A percentile compares a stretch with the other conserved stretches of the same genome.
phyloP scores from a whole-genome alignment of 78 protist species.

The Dictyostelium intermedium region DNA sequence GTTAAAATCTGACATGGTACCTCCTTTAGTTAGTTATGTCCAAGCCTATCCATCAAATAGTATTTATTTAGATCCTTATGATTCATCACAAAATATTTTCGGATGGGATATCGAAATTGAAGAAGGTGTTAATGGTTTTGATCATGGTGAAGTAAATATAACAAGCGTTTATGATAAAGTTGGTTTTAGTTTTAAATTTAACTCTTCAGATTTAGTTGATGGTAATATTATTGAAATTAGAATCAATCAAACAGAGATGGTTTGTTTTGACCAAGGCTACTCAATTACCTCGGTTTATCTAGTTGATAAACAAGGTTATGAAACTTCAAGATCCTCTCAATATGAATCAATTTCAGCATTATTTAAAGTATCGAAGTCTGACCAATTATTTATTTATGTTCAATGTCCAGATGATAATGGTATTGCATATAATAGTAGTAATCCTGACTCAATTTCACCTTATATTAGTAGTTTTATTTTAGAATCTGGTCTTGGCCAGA shows the following conservation, averaged over 20 bases:
- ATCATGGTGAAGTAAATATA: not conserved
- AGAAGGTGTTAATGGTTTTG: not conserved
- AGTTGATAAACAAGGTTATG: not conserved
- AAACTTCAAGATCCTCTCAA: not conserved
- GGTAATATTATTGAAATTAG: not conserved
- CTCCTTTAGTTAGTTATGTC: not conserved
- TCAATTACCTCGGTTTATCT: not conserved
- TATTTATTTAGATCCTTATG: not conserved
- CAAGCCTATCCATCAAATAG: not conserved
- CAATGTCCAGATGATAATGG: not conserved
- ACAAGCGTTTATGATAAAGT: not conserved
- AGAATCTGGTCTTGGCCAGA: not conserved
- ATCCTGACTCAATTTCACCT: not conserved
- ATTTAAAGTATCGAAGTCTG: not conserved
- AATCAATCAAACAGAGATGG: not conserved
- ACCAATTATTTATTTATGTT: not conserved
- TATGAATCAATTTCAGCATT: not conserved
- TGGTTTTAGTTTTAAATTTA: not conserved
- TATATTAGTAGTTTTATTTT: not conserved
- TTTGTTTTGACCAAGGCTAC: not conserved
- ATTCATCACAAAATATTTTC: not conserved
- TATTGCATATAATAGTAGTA: not conserved
- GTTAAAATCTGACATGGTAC: not conserved
- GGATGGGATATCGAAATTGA: not conserved
- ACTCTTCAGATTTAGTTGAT: not conserved